Evolutionary conservation across 352 stramenopile species (phyloP), one percentile per base, ranked within the genome.

Genomic region (Phytophthora europaea): DNA sequence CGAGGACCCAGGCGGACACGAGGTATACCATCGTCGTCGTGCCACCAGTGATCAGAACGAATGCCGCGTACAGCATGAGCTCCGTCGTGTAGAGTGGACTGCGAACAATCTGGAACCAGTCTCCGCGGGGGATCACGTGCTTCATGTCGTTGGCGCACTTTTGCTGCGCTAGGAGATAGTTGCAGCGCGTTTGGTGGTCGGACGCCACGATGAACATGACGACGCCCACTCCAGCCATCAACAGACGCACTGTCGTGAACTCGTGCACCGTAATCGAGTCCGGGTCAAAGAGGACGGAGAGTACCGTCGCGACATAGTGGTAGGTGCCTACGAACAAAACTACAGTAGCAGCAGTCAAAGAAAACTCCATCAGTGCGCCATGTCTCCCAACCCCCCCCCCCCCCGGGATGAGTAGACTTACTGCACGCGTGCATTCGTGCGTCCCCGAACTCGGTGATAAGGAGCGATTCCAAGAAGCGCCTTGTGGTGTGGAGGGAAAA

Each of bases 81-180:
- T 94, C 87, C 9, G 85, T 67, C 34, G 84, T 75, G 69, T 93
- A 93, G 10, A 92, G 79, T 8, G 87, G 85, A 65, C 82, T 89
- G 18, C 82, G 84, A 58, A 92, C 82, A n/a, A 47, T 28, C 43
- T 90, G 67, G 64, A 92, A 93, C 85, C 87, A 94, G 53, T 88
- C 82, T 12, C 87, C 87, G 6, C 64, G 72, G 22, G 87, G 85
- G 10, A 93, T 59, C 38, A 89, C 83, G 66, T 94, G 70, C 51
- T 83, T 77, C 57, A 81, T 78, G 23, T 67, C 71, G 57, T 81
- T 87, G 13, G 60, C 72, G 18, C 73, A 69, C 70, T 94, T 94
- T 70, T 90, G 84, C 36, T 70, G 61, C 2, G 85, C 84, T 36
- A 94, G 65, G 4, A 89, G 51, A 2, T 58, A 70, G 76, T 94